Evolutionary conservation across 805 yeast species (phyloP), one percentile per base, ranked within the genome.

Genomic region (Vanderwaltozyma verrucispora): DNA sequence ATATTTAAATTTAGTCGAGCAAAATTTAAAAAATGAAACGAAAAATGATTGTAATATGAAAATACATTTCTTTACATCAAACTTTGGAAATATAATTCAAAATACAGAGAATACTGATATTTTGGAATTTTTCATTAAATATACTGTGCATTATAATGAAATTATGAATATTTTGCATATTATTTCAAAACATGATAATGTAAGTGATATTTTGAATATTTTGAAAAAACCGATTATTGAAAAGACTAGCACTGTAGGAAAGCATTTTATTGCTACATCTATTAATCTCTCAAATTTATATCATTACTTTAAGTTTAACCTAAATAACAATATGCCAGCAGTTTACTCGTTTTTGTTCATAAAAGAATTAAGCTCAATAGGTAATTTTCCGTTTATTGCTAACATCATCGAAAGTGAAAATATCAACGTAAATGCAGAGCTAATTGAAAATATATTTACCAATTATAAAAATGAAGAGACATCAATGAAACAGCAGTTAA

Each of bases 91-190:
- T 4, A 28, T 52, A 16, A 42, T 57, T n/a, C 35, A 43, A 19
- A 34, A 43, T 10, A 34, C 39, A 12, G 40, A 43, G 28, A 37
- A 44, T 1, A 37, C 48, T 3, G 23, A 27, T 10, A 33, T 46
- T 7, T 42, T 50, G 8, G 33, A 40, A 12, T 40, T 37, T 16
- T 34, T 49, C 23, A 41, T 53, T 23, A 43, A 49, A 7, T 39
- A 46, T 30, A 53, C 56, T 44, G 29, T 46, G n/a, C 52, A 51
- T 35, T 40, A 36, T 27, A 40, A 44, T 16, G 59, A 55, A 33
- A 32, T 55, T 1, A 19, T 21, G n/a, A 33, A 42, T 17, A 26
- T 57, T 23, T 21, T 54, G 13, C 30, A 33, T 8, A 42, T 49
- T 11, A 33, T 49, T 3, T 24, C 35, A 9, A 38, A 30, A 5